Base-by-base conservation (phyloP, 2,329 filamentous ascomycete genomes). In the Fonsecaea monophora region DNA sequence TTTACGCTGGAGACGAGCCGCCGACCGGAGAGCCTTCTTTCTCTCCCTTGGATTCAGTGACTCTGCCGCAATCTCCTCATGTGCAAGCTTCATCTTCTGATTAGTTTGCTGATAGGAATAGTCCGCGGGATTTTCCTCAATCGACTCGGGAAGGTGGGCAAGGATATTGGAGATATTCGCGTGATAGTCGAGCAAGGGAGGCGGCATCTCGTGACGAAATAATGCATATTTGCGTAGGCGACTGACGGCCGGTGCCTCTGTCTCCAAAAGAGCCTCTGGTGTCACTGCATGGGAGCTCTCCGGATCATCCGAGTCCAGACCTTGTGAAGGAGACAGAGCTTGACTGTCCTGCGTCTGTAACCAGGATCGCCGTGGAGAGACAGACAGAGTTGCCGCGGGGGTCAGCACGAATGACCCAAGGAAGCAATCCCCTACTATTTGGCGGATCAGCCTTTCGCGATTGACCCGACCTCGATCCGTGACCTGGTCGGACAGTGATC, bases 391-490 rank as follows among this genome's bases (percentile, higher is more conserved):
- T 37, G 25, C 56, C 35, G 37, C 40, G 30, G 48, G 34, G 32
- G 35, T 60, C 25, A 68, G 37, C 30, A 57, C 37, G 18, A 68
- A 3, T 50, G 62, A 53, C 2, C 69, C 59, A 2, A 70, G 48
- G n/a, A 66, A 57, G 3, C 53, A 34, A 15, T 68, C 69, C 15
- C 58, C 65, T 3, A 62, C 61, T 13, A 65, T 48, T 21, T 67
- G 67, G 13, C 70, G 69, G 13, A 69, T 62, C 18, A 70, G 53
- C 30, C 62, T 68, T 59, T 72, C 70, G 9, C 69, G 63, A 50
- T 67, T 66, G 53, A 71, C 66, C n/a, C 70, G 65, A 58, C 65
- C 59, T 25, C 67, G 69, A 64, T 69, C 65, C 13, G 63, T 68
- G 10, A 68, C 35, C 12, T 64, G 40, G 4, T 53, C 15, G 1